These are phyloP conservation scores for Thelephora aurantiotincta DNA, from an alignment of 768 basidiomycete species.

Conservation along the genomic window DNA sequence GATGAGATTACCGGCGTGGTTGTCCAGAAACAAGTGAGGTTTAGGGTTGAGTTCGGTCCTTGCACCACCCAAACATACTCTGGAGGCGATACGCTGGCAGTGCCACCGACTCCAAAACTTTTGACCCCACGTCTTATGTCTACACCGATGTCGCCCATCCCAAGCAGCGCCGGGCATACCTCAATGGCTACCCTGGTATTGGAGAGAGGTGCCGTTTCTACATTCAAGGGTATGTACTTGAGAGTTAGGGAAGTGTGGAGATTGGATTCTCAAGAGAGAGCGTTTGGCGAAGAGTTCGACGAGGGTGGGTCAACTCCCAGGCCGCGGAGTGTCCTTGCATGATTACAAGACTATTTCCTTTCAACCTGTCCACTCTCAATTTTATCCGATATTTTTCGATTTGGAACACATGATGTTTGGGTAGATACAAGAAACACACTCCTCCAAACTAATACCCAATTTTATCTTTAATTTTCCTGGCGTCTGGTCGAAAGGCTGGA, in stretches of 20 bases:
- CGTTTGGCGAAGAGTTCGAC: too few species aligned
- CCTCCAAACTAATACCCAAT: too few species aligned
- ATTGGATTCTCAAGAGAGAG: slow-evolving; percentile 15
- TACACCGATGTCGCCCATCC: slow-evolving; percentile 16
- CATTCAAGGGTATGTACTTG: slow-evolving; percentile 68
- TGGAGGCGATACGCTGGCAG: slow-evolving; percentile 7
- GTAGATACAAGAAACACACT: too few species aligned
- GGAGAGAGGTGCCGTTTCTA: slow-evolving; percentile 84
- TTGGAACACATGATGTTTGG: too few species aligned
- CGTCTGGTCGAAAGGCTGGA: too few species aligned
- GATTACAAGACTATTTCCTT: too few species aligned
- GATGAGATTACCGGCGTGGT: slow-evolving; percentile 25
- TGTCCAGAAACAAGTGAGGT: slow-evolving; percentile 62
- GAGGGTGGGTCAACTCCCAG: too few species aligned
- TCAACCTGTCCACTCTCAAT: too few species aligned
- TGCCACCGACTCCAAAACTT: slow-evolving; percentile 7
- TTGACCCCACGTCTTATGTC: slow-evolving; percentile 7
- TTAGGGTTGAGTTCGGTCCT: slow-evolving; percentile 65
- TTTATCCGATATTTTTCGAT: too few species aligned
- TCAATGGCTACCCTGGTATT: slow-evolving; percentile 69
- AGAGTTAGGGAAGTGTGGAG: slow-evolving; percentile 59
- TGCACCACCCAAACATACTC: slow-evolving; percentile 2
- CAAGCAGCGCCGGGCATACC: slow-evolving; percentile 22
- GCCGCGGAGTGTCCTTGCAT: too few species aligned
- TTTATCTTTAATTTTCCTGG: too few species aligned